Evolutionary conservation across 1,284 basidiomycete genomes (phyloP).

Genomic region (Omphalotus olearius): DNA sequence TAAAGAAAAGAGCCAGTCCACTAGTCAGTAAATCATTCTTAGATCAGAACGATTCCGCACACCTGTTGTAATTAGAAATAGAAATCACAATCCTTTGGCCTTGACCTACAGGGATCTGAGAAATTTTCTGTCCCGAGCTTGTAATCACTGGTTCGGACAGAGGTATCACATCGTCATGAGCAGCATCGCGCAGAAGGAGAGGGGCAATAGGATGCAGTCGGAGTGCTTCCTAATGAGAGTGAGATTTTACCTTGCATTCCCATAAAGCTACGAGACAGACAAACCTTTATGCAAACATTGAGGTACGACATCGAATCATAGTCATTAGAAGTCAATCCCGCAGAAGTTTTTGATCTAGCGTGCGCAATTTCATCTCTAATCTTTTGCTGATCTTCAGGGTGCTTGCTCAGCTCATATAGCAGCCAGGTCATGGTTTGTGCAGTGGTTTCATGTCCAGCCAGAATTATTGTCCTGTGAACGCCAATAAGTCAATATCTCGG

Average conservation of each 20-base stretch:
- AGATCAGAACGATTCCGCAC: neutral
- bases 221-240: conserved; percentile 20
- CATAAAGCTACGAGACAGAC: neutral
- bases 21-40: neutral
- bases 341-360: conserved; percentile 19
- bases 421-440: conserved; percentile 22
- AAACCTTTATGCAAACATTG: conserved; percentile 24
- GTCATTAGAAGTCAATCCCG: conserved; percentile 16
- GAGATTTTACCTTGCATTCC: neutral
- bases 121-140: conserved; percentile 16
- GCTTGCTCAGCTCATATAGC: conserved; percentile 25
- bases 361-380: conserved; percentile 25
- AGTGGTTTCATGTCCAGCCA: conserved; percentile 25
- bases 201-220: conserved; percentile 21
- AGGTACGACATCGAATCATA: conserved; percentile 26
- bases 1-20: neutral
- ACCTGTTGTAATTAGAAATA: conserved; percentile 23
- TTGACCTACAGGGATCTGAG: conserved; percentile 20
- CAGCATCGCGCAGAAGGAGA: conserved; percentile 16
- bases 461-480: conserved; percentile 18
- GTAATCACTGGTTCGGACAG: conserved; percentile 19
- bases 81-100: conserved; percentile 20
- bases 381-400: conserved; percentile 24
- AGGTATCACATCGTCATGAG: conserved; percentile 21
- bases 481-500: neutral